Conservation (phyloP, 192 early-diverging fungal species). For the Spizellomyces sp. region DNA sequence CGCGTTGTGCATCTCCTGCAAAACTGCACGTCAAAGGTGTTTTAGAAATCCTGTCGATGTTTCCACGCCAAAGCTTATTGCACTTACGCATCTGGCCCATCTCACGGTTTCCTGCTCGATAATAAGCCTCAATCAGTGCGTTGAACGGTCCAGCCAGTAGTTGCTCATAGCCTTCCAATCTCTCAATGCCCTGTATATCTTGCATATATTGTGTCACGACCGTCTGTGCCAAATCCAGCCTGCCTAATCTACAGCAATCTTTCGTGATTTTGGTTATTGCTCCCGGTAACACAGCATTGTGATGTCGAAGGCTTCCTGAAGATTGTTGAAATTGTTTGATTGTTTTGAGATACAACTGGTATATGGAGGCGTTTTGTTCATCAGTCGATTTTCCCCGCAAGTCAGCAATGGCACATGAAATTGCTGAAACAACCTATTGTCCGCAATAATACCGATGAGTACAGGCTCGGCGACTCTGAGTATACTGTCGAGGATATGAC, state of each 20-base stretch:
- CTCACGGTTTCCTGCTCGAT: not conserved
- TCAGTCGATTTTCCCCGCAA: not conserved
- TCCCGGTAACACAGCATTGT: no score
- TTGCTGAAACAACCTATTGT: no score
- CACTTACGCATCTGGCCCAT: not conserved
- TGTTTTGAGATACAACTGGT: conserved; percentile 1
- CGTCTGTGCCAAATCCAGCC: conserved; percentile 11
- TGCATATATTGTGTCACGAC: conserved; percentile 16
- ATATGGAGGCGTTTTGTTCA: not conserved
- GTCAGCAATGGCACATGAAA: no score
- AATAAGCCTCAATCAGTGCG: conserved; percentile 10
- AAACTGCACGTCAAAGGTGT: not conserved
- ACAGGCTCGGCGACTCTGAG: no score
- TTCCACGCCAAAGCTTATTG: not conserved
- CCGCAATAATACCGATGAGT: no score
- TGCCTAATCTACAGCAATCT: no score
- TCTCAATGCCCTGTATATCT: not conserved
- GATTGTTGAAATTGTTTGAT: conserved; percentile 2
- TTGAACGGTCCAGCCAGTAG: conserved; percentile 13
- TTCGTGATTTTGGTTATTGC: no score
- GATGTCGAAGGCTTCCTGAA: not conserved
- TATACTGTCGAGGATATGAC: not conserved
- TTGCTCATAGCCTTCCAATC: not conserved
- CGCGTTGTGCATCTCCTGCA: conserved; percentile 8
- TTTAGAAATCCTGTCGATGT: not conserved